Evolutionary conservation across 768 basidiomycete genomes (phyloP), one percentile per base, ranked within the genome.

Genomic region (Agrocybe praecox): DNA sequence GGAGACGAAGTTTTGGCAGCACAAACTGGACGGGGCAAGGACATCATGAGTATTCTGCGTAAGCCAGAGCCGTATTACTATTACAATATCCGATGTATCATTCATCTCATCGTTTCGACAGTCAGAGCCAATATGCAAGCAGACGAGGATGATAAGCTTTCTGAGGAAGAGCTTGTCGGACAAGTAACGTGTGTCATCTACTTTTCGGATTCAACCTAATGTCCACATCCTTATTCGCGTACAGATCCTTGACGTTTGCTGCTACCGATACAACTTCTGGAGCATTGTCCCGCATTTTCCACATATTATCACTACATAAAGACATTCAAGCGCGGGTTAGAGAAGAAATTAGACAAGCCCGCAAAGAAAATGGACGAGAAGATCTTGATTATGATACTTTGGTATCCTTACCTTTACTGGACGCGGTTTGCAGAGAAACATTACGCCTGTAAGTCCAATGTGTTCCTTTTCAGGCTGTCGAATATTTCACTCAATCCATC

Each of bases 31-130:
- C 68, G 69, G 56, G 76, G 74, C 6, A 77, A 76, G 46, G 81
- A 81, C 59, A 72, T 82, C 17, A 70, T 81, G 59, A 80, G 75
- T 54, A 71, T 80, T 45, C 60, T 82, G 29, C 65, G 80, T 83
- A 60, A 40, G 78, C 55, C 17, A 29, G 9, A 29, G 9, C 26
- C n/a, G n/a, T n/a, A n/a, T n/a, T n/a, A 29, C 14, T 32, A 8
- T 49, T 18, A 17, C 10, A 24, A 14, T 14, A 14, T 15, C 14
- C n/a, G n/a, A n/a, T 7, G 14, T 45, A 42, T 10, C 22, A 8
- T 24, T 42, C 5, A 14, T 11, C n/a, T 44, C 6, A 17, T 19
- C 51, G 2, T 23, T 14, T 45, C 6, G 15, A 7, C 42, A 79
- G 78, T 79, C 53, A 68, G 66, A 57, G 71, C 69, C 8, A 79